phyloP scores from a whole-genome alignment of 148 eudicot species.

The Vaccinium corymbosum region DNA sequence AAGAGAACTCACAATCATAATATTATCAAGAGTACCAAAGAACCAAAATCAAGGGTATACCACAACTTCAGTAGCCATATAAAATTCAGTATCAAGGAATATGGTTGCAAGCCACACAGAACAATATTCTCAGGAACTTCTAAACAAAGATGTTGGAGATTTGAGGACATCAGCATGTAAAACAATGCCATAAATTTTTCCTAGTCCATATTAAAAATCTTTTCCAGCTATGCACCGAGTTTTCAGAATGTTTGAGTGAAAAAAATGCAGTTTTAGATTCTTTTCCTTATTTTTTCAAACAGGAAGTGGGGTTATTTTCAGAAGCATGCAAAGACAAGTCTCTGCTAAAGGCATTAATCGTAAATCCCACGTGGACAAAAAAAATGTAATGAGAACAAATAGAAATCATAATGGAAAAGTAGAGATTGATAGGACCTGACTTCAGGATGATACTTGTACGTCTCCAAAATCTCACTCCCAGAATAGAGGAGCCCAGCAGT shows the following conservation, averaged over 20 bases:
- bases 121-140: not conserved
- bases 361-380: not conserved
- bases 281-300: not conserved
- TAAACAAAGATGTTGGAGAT: not conserved
- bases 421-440: constrained; percentile 47
- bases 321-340: not conserved
- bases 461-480: constrained; percentile 80
- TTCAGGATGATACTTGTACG: constrained; percentile 70
- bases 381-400: not conserved
- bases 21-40: not conserved
- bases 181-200: not conserved
- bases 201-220: not conserved
- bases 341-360: not conserved
- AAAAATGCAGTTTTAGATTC: not conserved
- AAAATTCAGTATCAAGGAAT: not conserved
- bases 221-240: not conserved
- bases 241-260: not conserved
- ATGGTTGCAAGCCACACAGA: not conserved
- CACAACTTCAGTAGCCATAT: not conserved
- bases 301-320: not conserved
- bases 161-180: not conserved
- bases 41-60: not conserved
- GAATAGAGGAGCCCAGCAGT: constrained; percentile 80
- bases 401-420: not conserved
- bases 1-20: constrained; percentile 5